phyloP scores from a whole-genome alignment of 495 filamentous ascomycete genomes.

The Letharia lupina region DNA sequence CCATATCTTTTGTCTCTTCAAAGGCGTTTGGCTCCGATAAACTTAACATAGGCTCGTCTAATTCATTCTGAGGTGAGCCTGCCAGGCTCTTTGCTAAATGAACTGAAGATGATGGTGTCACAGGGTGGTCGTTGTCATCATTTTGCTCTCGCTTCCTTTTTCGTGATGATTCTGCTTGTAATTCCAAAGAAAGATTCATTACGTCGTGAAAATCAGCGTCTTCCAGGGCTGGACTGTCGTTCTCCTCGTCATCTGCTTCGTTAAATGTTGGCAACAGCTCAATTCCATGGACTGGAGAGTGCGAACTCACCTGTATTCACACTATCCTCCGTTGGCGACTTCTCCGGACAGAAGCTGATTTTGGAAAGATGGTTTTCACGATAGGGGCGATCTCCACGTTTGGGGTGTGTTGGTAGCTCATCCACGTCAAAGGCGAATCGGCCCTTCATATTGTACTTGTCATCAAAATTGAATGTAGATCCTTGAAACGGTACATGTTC shows the following conservation, averaged over 20 bases:
- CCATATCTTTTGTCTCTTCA: background rate
- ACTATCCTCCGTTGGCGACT: slow-evolving; percentile 3
- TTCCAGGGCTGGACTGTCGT: background rate
- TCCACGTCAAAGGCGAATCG: slow-evolving; percentile 16
- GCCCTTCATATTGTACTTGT: slow-evolving; percentile 17
- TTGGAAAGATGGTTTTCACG: background rate
- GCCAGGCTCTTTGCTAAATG: background rate
- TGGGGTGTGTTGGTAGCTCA: background rate
- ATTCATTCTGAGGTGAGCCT: background rate
- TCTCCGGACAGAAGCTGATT: background rate
- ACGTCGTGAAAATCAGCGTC: background rate
- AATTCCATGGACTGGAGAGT: background rate
- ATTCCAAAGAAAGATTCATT: background rate
- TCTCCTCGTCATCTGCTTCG: background rate
- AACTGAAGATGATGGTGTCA: background rate
- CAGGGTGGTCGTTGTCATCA: background rate
- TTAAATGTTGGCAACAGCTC: background rate
- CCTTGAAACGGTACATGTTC: slow-evolving; percentile 7
- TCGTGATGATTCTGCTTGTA: background rate
- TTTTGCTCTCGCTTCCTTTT: slow-evolving; percentile 10
- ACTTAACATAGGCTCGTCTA: no score
- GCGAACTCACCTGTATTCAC: background rate
- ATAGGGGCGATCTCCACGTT: background rate
- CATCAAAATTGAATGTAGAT: slow-evolving; percentile 1
- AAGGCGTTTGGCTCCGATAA: background rate